phyloP scores from a whole-genome alignment of 2,329 filamentous ascomycete species.

The Didymella keratinophila region DNA sequence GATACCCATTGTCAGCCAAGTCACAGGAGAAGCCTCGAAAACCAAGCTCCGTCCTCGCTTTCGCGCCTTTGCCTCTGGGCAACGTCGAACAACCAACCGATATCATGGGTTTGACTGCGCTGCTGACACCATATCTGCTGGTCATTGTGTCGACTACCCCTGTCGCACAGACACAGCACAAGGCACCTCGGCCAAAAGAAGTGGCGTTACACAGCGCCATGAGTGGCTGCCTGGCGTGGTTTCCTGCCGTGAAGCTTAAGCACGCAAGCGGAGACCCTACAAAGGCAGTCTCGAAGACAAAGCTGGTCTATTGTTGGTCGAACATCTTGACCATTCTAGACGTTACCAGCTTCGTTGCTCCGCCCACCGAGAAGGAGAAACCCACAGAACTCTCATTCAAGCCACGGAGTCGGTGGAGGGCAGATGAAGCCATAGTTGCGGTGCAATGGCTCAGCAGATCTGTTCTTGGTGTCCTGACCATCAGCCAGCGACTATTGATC shows the following conservation, averaged over 20 bases:
- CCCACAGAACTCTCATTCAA: slow-evolving; percentile 81
- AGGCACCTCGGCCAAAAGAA: slow-evolving; percentile 89
- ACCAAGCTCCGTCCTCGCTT: slow-evolving; percentile 92
- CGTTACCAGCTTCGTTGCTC: slow-evolving; percentile 70
- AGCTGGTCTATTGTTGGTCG: slow-evolving; percentile 98
- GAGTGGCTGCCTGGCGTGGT: slow-evolving; percentile 96
- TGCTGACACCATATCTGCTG: slow-evolving; percentile 92
- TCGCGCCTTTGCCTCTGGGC: slow-evolving; percentile 88
- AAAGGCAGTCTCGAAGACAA: slow-evolving; percentile 77
- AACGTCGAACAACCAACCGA: slow-evolving; percentile 92
- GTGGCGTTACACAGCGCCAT: slow-evolving; percentile 88
- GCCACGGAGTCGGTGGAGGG: slow-evolving; percentile 86
- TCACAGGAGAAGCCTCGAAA: slow-evolving; percentile 74
- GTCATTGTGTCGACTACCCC: slow-evolving; percentile 98
- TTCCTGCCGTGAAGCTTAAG: slow-evolving; percentile 93
- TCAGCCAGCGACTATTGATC: slow-evolving; percentile 91
- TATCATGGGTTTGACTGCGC: slow-evolving; percentile 86
- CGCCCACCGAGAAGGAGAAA: slow-evolving; percentile 74
- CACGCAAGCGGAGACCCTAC: slow-evolving; percentile 71
- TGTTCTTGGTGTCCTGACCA: slow-evolving; percentile 88
- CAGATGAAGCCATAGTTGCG: slow-evolving; percentile 93
- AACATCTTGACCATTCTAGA: slow-evolving; percentile 96
- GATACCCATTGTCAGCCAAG: slow-evolving; percentile 79
- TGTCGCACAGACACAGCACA: slow-evolving; percentile 94
- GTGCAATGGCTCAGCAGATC: slow-evolving; percentile 97